Evolutionary conservation across 2,329 filamentous ascomycete genomes (phyloP).

Genomic region (Colletotrichum sp.): DNA sequence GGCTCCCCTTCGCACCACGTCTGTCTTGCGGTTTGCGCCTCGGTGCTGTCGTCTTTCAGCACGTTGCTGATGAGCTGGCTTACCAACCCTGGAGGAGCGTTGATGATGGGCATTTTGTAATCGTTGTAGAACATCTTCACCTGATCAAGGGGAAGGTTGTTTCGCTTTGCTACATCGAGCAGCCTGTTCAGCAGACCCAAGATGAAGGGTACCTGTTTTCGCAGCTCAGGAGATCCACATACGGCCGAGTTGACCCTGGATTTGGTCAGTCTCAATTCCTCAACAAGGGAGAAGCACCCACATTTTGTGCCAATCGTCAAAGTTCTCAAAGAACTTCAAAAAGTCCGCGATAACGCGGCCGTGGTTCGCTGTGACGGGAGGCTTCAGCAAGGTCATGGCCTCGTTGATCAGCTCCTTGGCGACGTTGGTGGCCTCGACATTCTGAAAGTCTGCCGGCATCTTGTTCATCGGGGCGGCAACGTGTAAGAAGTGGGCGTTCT

Average conservation of each 20-base stretch:
- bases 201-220: not conserved
- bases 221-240: not conserved
- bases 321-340: not conserved
- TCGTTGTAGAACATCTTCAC: not conserved
- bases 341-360: constrained; percentile 1
- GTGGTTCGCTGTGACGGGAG: not conserved
- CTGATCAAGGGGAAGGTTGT: not conserved
- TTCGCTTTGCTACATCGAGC: not conserved
- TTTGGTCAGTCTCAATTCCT: not conserved
- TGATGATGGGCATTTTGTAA: not conserved
- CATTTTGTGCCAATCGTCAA: not conserved
- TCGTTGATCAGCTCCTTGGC: not conserved
- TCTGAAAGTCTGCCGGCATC: not conserved
- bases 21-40: constrained; percentile 6
- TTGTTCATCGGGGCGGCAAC: not conserved
- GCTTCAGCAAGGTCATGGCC: not conserved
- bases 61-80: not conserved
- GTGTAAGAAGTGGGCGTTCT: not conserved
- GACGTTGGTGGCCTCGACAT: not conserved
- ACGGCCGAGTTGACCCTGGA: not conserved
- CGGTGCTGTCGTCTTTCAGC: not conserved
- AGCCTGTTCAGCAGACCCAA: constrained; percentile 9
- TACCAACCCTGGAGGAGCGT: not conserved
- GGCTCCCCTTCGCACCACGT: constrained; percentile 1
- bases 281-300: not conserved